Base-by-base conservation (phyloP, 1,139 yeast genomes). In the Protomyces pachydermus region DNA sequence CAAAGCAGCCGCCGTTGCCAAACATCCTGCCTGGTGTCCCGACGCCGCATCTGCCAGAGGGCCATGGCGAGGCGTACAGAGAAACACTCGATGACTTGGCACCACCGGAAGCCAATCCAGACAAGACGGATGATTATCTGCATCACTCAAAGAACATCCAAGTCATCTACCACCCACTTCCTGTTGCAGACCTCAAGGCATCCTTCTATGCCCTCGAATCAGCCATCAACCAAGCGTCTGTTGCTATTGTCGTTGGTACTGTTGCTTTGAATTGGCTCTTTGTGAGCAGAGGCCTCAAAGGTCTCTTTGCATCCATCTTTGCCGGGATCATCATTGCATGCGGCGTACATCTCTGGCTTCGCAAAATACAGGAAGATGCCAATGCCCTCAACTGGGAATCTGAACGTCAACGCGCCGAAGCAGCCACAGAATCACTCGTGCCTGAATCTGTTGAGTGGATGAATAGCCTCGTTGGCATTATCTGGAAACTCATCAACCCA, bases 381-480 rank as follows among this genome's bases (percentile, higher is more conserved):
- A 54, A 64, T 25, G 54, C 56, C 12, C 51, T 60, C 51, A 53
- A 64, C 20, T 64, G 66, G 66, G 64, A 56, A 16, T 38, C 66
- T 12, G 66, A 64, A 56, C 60, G 60, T 16, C 51, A 54, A 32
- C 60, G 66, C 2, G 66, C 64, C 6, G 58, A 54, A 14, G 62
- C 60, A 9, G 64, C 66, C 37, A 60, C 57, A 12, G 60, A 60
- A 14, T 60, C 62, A 9, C 50, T 64, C 12, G 63, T 60, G 16
- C 66, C 66, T n/a, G 66, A 64, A 55, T 57, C 63, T 10, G 64
- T 60, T 34, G 61, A 64, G 18, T 64, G 66, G 66, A 54, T 64
- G 66, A 64, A 64, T 18, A 39, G 53, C 16, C 46, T 64, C 1
- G 56, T 64, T 38, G 66, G 60, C 3, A 54, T 53, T 16, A 48